Percentiles rank a stretch among this genome's conserved stretches.
These are phyloP conservation scores for Lodderomyces pseudojiufengensis DNA, from an alignment of 1,139 yeast genomes.

Conservation along the genomic window DNA sequence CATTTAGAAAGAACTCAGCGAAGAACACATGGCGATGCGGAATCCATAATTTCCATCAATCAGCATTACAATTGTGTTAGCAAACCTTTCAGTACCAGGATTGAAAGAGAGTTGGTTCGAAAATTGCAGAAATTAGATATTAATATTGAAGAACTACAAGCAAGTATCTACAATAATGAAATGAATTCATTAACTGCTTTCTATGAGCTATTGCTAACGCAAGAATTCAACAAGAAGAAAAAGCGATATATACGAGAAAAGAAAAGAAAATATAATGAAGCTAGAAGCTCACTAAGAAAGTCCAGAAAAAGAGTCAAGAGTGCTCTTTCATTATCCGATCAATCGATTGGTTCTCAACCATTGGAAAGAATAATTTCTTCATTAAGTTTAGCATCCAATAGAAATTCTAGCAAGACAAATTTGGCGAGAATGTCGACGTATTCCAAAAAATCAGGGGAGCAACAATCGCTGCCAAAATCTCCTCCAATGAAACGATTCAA, in stretches of 20 bases:
- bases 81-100: constrained; percentile 52
- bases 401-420: constrained; percentile 20
- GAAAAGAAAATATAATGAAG: constrained; percentile 39
- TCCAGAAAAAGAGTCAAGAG: constrained; percentile 51
- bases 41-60: constrained; percentile 37
- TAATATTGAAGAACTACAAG: constrained; percentile 60
- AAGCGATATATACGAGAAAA: constrained; percentile 30
- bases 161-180: constrained; percentile 56
- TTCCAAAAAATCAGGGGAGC: constrained; percentile 5
- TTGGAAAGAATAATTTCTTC: constrained; percentile 40
- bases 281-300: constrained; percentile 40
- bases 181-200: constrained; percentile 83
- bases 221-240: constrained; percentile 46
- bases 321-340: constrained; percentile 35
- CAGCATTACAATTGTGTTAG: constrained; percentile 39
- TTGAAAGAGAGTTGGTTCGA: constrained; percentile 65
- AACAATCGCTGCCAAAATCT: constrained; percentile 9
- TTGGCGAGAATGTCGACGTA: constrained; percentile 10
- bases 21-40: constrained; percentile 24
- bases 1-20: constrained; percentile 18
- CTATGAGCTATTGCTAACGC: constrained; percentile 72
- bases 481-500: constrained; percentile 7
- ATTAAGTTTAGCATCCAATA: constrained; percentile 32
- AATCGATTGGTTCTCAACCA: constrained; percentile 29
- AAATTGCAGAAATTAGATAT: constrained; percentile 62